These are phyloP conservation scores for Boletus eberwhitei DNA, from an alignment of 768 basidiomycete genomes.

Conservation along the genomic window DNA sequence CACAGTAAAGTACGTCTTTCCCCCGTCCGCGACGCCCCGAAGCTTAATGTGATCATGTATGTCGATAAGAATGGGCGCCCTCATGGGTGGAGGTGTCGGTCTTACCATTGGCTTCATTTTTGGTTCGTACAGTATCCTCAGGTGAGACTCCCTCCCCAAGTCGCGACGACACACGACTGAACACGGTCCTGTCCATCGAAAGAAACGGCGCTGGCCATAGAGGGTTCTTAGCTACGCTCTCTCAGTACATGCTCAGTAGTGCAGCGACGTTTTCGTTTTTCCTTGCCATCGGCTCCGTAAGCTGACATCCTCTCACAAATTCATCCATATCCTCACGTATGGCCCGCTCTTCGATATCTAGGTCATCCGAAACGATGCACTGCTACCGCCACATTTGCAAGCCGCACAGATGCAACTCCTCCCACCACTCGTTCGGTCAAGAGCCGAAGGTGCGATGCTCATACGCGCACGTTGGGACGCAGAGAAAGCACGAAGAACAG, in stretches of 20 bases:
- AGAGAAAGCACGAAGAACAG: slow-evolving; percentile 41
- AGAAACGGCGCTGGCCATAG: slow-evolving; percentile 91
- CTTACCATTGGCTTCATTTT: slow-evolving; percentile 98
- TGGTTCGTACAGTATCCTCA: slow-evolving; percentile 86
- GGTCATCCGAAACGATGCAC: slow-evolving; percentile 86
- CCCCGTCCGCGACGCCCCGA: neutral
- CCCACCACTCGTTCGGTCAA: slow-evolving; percentile 56
- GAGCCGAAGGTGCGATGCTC: slow-evolving; percentile 62
- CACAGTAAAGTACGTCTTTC: slow-evolving; percentile 56
- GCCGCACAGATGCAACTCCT: slow-evolving; percentile 60
- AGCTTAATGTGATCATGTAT: slow-evolving; percentile 5
- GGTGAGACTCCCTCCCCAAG: slow-evolving; percentile 46
- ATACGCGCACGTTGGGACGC: slow-evolving; percentile 77
- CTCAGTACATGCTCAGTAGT: slow-evolving; percentile 98
- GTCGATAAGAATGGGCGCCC: slow-evolving; percentile 76
- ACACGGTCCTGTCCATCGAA: neutral
- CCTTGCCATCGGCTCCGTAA: slow-evolving; percentile 88
- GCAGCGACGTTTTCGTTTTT: slow-evolving; percentile 98
- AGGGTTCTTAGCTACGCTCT: slow-evolving; percentile 86
- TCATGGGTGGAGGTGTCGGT: slow-evolving; percentile 92
- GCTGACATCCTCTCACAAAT: slow-evolving; percentile 18
- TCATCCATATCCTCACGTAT: slow-evolving; percentile 5
- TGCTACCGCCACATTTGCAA: slow-evolving; percentile 57
- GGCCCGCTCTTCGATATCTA: slow-evolving; percentile 26
- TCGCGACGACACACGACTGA: slow-evolving; percentile 2